phyloP scores from a whole-genome alignment of 192 early-diverging fungal species.

The Umbelopsis sp. region DNA sequence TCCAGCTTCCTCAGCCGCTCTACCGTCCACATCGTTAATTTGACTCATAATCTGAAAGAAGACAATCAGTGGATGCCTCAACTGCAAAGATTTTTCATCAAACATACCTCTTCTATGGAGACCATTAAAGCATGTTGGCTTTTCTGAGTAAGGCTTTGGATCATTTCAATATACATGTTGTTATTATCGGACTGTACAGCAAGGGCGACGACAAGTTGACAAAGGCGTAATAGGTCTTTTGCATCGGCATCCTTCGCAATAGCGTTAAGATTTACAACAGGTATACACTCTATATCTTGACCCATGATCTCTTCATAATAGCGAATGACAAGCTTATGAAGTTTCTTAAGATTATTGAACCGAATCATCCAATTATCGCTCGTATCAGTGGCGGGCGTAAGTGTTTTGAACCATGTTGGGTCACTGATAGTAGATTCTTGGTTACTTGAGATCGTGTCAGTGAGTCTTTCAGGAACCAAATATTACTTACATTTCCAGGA shows the following conservation, averaged over 20 bases:
- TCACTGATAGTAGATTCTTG: slow-evolving; percentile 64
- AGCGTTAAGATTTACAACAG: slow-evolving; percentile 73
- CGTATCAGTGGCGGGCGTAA: slow-evolving; percentile 65
- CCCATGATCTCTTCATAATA: slow-evolving; percentile 92
- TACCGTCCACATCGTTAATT: slow-evolving; percentile 1
- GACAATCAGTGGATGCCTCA: neutral
- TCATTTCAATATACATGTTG: slow-evolving; percentile 80
- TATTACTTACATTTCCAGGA: slow-evolving; percentile 77
- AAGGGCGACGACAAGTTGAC: slow-evolving; percentile 78
- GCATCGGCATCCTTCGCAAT: slow-evolving; percentile 84
- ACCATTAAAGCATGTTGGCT: slow-evolving; percentile 90
- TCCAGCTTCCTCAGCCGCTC: neutral
- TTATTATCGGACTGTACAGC: slow-evolving; percentile 90
- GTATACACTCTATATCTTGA: slow-evolving; percentile 61
- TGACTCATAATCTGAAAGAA: slow-evolving; percentile 23
- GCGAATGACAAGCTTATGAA: slow-evolving; percentile 79
- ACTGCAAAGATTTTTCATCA: neutral
- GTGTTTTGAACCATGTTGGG: slow-evolving; percentile 84
- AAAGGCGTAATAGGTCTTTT: slow-evolving; percentile 77
- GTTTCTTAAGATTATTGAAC: slow-evolving; percentile 90
- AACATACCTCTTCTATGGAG: slow-evolving; percentile 75
- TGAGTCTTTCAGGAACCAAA: neutral
- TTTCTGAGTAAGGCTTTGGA: slow-evolving; percentile 71
- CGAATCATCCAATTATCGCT: slow-evolving; percentile 96
- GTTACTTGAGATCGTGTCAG: neutral